Percentiles rank a stretch among this genome's conserved stretches.
These are phyloP conservation scores for Phlyctochytrium arcticum DNA, from an alignment of 192 early-diverging fungal genomes.

Conservation along the genomic window DNA sequence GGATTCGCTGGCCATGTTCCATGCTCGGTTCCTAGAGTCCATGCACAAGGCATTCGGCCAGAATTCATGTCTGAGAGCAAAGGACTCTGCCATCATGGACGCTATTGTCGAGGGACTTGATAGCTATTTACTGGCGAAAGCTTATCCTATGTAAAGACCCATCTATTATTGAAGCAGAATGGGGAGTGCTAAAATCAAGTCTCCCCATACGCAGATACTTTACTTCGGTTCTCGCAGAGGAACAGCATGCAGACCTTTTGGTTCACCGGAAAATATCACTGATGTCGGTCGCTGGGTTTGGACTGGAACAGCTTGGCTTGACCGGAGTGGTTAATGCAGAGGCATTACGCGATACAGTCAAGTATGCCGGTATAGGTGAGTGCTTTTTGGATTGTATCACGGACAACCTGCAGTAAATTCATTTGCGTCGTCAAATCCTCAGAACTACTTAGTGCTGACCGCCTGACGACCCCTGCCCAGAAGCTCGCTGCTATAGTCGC, in stretches of 20 bases:
- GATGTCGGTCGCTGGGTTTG: conserved; percentile 8
- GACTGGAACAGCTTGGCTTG: conserved; percentile 9
- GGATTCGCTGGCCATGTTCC: conserved; percentile 5
- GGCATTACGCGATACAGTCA: conserved; percentile 7
- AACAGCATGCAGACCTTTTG: conserved; percentile 2
- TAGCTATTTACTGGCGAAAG: conserved; percentile 3
- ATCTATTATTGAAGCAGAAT: not conserved
- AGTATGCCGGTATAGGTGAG: conserved; percentile 17
- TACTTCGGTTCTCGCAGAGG: conserved; percentile 10
- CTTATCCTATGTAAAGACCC: not conserved
- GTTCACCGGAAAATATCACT: conserved; percentile 16
- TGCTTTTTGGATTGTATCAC: not conserved
- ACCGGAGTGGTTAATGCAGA: not conserved
- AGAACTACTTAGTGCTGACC: conserved; percentile 17
- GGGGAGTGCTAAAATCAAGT: no score
- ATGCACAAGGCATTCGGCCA: not conserved
- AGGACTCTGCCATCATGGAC: not conserved
- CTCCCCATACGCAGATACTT: conserved; percentile 2
- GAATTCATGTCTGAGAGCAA: not conserved
- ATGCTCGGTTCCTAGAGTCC: conserved; percentile 1
- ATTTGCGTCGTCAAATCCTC: not conserved
- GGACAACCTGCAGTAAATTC: not conserved
- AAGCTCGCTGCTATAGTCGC: conserved; percentile 15
- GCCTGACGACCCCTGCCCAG: not conserved
- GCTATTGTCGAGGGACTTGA: conserved; percentile 1